Conservation (phyloP, 306 rosid genomes). For the Cyclanthera cordifolia region DNA sequence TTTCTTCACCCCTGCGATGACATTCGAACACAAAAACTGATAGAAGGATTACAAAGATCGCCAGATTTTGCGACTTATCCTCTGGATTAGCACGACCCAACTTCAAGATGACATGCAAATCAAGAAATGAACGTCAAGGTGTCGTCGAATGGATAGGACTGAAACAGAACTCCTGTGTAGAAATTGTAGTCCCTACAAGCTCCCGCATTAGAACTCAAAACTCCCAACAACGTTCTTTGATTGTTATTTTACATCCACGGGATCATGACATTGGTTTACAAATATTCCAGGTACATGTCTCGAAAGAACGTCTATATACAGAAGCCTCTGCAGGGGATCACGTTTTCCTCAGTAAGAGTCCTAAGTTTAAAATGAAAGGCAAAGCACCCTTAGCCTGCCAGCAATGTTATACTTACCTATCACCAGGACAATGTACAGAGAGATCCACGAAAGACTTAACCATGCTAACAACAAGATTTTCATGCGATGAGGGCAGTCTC, state of each 20-base stretch:
- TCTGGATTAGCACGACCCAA: not conserved
- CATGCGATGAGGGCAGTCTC: not conserved
- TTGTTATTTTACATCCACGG: not conserved
- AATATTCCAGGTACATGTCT: slow-evolving; percentile 6
- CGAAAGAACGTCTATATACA: not conserved
- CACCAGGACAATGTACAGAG: slow-evolving; percentile 11
- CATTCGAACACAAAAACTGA: not conserved
- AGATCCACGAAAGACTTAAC: slow-evolving; percentile 1
- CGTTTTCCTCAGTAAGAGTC: slow-evolving; percentile 2
- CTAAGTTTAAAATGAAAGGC: slow-evolving; percentile 6
- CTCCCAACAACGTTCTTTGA: not conserved
- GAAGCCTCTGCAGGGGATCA: not conserved
- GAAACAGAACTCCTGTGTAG: slow-evolving; percentile 6
- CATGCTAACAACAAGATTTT: slow-evolving; percentile 5
- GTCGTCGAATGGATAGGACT: not conserved
- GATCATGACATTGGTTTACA: not conserved
- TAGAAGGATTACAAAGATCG: not conserved
- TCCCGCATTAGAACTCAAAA: not conserved
- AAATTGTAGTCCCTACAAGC: slow-evolving; percentile 1
- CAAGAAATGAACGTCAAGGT: not conserved
- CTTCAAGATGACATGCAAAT: not conserved
- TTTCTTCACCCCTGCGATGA: not conserved
- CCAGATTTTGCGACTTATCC: not conserved
- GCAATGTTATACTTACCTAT: slow-evolving; percentile 2
- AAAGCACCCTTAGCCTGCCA: slow-evolving; percentile 2